Base-by-base conservation (phyloP, 257 asterid genomes). In the Voacanga thouarsii region DNA sequence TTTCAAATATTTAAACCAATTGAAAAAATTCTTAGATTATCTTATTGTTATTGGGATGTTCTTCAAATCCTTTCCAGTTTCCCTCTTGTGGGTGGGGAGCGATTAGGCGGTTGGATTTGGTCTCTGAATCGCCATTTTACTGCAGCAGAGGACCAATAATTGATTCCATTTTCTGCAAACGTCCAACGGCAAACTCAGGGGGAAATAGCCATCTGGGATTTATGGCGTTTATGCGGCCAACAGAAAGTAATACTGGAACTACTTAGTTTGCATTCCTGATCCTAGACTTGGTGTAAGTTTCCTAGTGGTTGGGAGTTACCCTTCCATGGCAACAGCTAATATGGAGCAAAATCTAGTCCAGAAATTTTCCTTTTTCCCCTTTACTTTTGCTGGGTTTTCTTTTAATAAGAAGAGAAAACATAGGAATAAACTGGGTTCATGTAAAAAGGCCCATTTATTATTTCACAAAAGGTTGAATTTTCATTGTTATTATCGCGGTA, bases 401-500 rank as follows among this genome's bases (percentile, higher is more conserved):
- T 59, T 6, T 3, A 23, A 16, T 24, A 30, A 57, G 37, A 77
- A 39, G 61, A 30, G 70, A 28, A 69, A 26, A 18, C 71, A 26
- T 43, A 24, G 59, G 18, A 9, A 23, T 63, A 51, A 47, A 49
- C 63, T 76, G 41, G 65, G 33, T 56, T 41, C 16, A 18, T 26
- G 24, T 6, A 49, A 14, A 50, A 11, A 39, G 37, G 4, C 60
- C 24, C 14, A 63, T 12, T 28, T 15, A 30, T 26, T 28, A 76
- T 9, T 5, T 16, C 64, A 53, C 24, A 45, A 24, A 16, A 64
- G 6, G 60, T 24, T 26, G 73, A 59, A 59, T 59, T 49, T 53
- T 30, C 73, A 66, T 63, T 71, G 55, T 21, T 78, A 44, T 8
- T 71, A 60, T 57, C 75, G 77, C 28, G 21, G 71, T 7, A 60